These are phyloP conservation scores for Chalaropsis thielavioides DNA, from an alignment of 2,329 filamentous ascomycete species.

Conservation along the genomic window DNA sequence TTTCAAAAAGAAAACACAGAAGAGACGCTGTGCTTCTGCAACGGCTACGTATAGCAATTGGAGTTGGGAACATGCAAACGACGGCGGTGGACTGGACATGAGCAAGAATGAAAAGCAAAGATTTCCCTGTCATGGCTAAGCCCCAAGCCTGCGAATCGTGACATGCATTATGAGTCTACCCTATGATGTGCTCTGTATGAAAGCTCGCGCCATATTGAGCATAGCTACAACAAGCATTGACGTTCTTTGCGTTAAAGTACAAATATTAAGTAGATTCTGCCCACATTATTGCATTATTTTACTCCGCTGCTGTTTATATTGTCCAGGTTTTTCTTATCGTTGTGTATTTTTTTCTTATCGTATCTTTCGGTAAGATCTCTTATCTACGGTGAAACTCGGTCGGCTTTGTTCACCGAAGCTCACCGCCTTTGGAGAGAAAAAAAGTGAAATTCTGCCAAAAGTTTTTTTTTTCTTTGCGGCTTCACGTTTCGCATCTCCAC, in stretches of 20 bases:
- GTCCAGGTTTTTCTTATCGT: conserved; percentile 1
- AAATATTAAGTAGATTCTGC: too few relatives aligned
- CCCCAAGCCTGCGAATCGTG: too few relatives aligned
- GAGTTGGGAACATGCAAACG: not conserved
- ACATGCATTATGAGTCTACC: too few relatives aligned
- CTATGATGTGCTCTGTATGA: not conserved
- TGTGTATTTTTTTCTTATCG: conserved; percentile 8
- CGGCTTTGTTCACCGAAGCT: not conserved
- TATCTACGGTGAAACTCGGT: conserved; percentile 2
- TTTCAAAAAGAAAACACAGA: not conserved
- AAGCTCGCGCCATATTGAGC: not conserved
- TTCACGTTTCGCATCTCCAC: conserved; percentile 14
- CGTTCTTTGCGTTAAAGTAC: too few relatives aligned
- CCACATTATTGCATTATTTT: not conserved
- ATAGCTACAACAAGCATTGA: too few relatives aligned
- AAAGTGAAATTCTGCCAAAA: conserved; percentile 11
- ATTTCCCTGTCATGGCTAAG: not conserved
- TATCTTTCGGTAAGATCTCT: not conserved
- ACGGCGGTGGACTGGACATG: not conserved
- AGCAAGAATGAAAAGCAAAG: not conserved
- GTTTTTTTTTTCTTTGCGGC: conserved; percentile 10
- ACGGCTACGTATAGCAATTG: not conserved
- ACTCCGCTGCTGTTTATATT: not conserved
- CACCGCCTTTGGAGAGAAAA: conserved; percentile 15
- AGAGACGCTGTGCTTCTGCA: conserved; percentile 3